Conservation (phyloP, 345 rosid species). For the Noccaea bulbosa region DNA sequence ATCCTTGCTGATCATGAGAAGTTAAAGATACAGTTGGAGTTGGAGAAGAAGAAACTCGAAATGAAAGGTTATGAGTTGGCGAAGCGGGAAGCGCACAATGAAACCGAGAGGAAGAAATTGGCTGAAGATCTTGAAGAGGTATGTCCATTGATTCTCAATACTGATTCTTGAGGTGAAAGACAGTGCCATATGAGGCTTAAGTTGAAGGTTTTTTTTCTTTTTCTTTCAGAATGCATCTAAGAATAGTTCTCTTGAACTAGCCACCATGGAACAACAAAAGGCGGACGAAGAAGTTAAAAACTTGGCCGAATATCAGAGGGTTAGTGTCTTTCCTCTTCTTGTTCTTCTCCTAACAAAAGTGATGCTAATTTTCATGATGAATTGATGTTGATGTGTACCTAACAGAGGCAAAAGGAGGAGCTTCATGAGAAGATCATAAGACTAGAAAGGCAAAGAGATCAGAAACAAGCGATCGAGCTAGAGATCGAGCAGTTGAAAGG, state of each 20-base stretch:
- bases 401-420: slow-evolving; percentile 80
- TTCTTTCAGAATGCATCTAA: slow-evolving; percentile 61
- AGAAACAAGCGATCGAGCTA: slow-evolving; percentile 81
- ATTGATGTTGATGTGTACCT: slow-evolving; percentile 1
- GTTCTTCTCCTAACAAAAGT: neutral
- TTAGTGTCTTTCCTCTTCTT: slow-evolving; percentile 34
- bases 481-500: slow-evolving; percentile 85
- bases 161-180: neutral
- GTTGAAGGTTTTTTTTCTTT: neutral
- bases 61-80: slow-evolving; percentile 65
- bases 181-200: neutral
- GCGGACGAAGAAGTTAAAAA: slow-evolving; percentile 80
- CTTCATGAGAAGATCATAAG: slow-evolving; percentile 75
- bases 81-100: slow-evolving; percentile 85
- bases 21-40: slow-evolving; percentile 62
- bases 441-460: slow-evolving; percentile 74
- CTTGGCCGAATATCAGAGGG: slow-evolving; percentile 88
- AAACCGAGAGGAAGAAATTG: slow-evolving; percentile 46
- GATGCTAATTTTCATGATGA: neutral
- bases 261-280: slow-evolving; percentile 77
- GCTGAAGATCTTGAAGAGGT: slow-evolving; percentile 77
- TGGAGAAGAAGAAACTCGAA: slow-evolving; percentile 76
- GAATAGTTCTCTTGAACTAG: slow-evolving; percentile 78
- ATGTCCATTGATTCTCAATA: neutral
- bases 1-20: slow-evolving; percentile 75